Percentiles rank a stretch among this genome's conserved stretches.
Evolutionary conservation across 2,329 filamentous ascomycete species (phyloP).

Genomic region (Exophiala calicioides): DNA sequence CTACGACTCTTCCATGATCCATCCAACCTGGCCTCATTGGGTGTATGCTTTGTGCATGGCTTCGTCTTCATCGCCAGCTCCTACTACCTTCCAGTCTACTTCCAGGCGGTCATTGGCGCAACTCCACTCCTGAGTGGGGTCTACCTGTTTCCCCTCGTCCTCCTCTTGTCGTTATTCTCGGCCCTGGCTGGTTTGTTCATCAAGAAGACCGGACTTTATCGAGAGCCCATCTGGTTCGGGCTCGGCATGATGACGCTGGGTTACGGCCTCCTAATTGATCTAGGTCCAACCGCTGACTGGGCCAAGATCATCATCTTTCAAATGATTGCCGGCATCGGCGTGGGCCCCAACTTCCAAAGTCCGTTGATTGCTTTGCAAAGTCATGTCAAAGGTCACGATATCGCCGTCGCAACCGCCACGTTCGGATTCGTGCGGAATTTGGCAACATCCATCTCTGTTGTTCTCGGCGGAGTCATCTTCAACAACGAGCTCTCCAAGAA

Average conservation of each 20-base stretch:
- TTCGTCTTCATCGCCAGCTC: constrained; percentile 74
- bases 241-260: constrained; percentile 64
- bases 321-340: constrained; percentile 61
- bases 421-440: constrained; percentile 58
- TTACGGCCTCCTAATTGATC: constrained; percentile 64
- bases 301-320: constrained; percentile 55
- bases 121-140: constrained; percentile 72
- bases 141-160: constrained; percentile 69
- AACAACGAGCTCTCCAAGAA: constrained; percentile 42
- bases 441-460: constrained; percentile 54
- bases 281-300: constrained; percentile 56
- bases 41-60: constrained; percentile 70
- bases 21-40: constrained; percentile 57
- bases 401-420: constrained; percentile 59
- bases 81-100: constrained; percentile 85
- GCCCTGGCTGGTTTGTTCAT: constrained; percentile 66
- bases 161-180: constrained; percentile 67
- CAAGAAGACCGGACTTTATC: constrained; percentile 70
- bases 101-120: constrained; percentile 71
- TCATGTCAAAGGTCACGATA: constrained; percentile 59
- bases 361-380: constrained; percentile 66
- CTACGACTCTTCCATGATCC: constrained; percentile 43
- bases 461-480: constrained; percentile 53
- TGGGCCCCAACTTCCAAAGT: constrained; percentile 64
- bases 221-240: constrained; percentile 60